Evolutionary conservation across 2,329 filamentous ascomycete genomes (phyloP).

Genomic region (Claviceps capensis): DNA sequence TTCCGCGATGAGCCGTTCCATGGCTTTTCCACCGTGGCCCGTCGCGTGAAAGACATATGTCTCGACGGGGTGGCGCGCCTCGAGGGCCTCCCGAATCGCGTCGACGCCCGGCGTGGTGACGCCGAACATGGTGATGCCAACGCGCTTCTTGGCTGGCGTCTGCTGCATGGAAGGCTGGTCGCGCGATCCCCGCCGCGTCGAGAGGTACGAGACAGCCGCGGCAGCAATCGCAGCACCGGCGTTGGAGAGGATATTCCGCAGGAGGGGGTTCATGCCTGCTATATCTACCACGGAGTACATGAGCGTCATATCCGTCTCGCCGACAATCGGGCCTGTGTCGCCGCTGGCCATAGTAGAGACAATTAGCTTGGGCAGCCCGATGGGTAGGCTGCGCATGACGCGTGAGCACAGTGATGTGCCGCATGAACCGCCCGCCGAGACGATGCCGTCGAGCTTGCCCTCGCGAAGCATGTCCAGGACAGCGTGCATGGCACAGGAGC

Average conservation of each 20-base stretch:
- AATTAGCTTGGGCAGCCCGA: constrained; percentile 57
- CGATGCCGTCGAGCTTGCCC: constrained; percentile 36
- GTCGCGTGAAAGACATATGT: constrained; percentile 58
- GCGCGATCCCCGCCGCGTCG: constrained; percentile 1
- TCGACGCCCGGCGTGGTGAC: constrained; percentile 56
- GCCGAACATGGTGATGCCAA: constrained; percentile 63
- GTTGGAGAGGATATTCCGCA: constrained; percentile 45
- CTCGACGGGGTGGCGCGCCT: constrained; percentile 33
- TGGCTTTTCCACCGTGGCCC: constrained; percentile 51
- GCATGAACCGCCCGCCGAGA: constrained; percentile 48
- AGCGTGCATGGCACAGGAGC: constrained; percentile 27
- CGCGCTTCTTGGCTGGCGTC: constrained; percentile 24
- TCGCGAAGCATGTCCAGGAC: constrained; percentile 25
- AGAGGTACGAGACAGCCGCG: constrained; percentile 36
- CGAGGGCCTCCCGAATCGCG: constrained; percentile 35
- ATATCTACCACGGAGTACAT: constrained; percentile 62
- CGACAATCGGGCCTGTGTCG: constrained; percentile 49
- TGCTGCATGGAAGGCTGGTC: neutral
- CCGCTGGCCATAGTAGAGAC: constrained; percentile 57
- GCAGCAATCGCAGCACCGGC: constrained; percentile 47
- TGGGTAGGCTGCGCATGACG: constrained; percentile 47
- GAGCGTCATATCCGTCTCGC: constrained; percentile 54
- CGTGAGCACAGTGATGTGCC: constrained; percentile 46
- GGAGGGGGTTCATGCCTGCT: constrained; percentile 47
- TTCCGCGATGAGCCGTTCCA: constrained; percentile 50